phyloP scores from a whole-genome alignment of 306 rosid genomes.

The Trifolium pratense region DNA sequence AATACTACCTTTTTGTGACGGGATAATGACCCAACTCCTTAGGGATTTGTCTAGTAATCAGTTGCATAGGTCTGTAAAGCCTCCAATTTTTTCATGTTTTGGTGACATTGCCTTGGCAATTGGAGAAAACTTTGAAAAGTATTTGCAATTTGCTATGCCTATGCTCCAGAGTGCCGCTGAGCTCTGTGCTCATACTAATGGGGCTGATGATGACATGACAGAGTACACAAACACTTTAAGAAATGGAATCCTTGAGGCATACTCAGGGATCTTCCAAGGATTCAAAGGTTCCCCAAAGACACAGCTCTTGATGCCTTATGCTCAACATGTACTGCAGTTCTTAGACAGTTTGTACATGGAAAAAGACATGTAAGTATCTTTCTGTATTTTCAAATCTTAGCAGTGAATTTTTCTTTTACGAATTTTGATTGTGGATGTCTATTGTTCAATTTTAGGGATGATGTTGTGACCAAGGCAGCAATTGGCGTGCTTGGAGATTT shows the following conservation, averaged over 20 bases:
- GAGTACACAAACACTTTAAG: conserved; percentile 94
- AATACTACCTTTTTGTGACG: conserved; percentile 84
- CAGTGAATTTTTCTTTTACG: background rate
- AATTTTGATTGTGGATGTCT: conserved; percentile 1
- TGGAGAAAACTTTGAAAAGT: conserved; percentile 92
- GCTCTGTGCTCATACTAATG: conserved; percentile 71
- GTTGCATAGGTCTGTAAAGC: conserved; percentile 92
- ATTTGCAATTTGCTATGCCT: conserved; percentile 90
- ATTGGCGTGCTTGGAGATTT: conserved; percentile 94
- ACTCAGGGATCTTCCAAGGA: conserved; percentile 94
- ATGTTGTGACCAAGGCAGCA: conserved; percentile 80
- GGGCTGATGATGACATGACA: conserved; percentile 84
- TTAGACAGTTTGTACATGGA: conserved; percentile 82
- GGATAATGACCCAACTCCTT: conserved; percentile 92
- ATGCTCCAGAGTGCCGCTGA: conserved; percentile 99
- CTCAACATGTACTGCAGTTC: conserved; percentile 84
- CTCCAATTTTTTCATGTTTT: conserved; percentile 94
- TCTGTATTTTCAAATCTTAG: conserved; percentile 4
- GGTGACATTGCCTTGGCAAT: conserved; percentile 96
- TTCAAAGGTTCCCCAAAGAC: conserved; percentile 86
- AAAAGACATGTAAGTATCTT: conserved; percentile 81
- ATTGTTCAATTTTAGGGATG: conserved; percentile 69
- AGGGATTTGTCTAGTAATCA: conserved; percentile 92
- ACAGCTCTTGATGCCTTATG: conserved; percentile 88
- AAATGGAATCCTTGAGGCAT: conserved; percentile 92